Evolutionary conservation across 2,329 filamentous ascomycete genomes (phyloP).

Genomic region (Trichoderma oligosporum): DNA sequence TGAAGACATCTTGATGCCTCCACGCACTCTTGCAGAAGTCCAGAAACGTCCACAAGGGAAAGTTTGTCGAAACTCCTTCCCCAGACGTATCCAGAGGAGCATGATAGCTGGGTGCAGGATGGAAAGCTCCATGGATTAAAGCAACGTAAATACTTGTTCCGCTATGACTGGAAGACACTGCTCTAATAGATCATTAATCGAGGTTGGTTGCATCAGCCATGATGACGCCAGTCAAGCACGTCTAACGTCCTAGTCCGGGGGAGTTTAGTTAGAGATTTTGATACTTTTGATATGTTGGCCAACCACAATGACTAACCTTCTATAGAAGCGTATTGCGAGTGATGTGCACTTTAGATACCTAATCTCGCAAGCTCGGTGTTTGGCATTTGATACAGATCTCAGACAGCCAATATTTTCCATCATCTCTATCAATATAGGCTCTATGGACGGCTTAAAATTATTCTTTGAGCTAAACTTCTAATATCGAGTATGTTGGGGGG

Average conservation of each 20-base stretch:
- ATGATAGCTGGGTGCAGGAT: conserved; percentile 10
- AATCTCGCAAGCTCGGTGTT: neutral
- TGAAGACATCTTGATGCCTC: conserved; percentile 4
- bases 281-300: too few species aligned
- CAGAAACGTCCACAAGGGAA: conserved; percentile 3
- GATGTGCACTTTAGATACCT: conserved; percentile 3
- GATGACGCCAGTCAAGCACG: neutral
- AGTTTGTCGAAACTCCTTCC: conserved; percentile 4
- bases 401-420: conserved; percentile 5
- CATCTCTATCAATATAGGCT: neutral
- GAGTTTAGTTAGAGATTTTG: too few species aligned
- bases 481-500: neutral
- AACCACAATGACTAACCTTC: conserved; percentile 5
- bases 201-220: neutral
- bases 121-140: conserved; percentile 8
- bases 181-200: conserved; percentile 1
- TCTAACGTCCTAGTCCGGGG: too few species aligned
- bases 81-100: conserved; percentile 8
- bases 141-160: conserved; percentile 1
- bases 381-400: conserved; percentile 12
- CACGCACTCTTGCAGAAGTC: conserved; percentile 11
- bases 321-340: conserved; percentile 5
- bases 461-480: conserved; percentile 11
- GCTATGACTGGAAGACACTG: conserved; percentile 7
- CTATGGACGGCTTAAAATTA: neutral